Percentiles rank a stretch among this genome's conserved stretches.
Conservation (phyloP, 768 basidiomycete species). For the Mycena amicta region DNA sequence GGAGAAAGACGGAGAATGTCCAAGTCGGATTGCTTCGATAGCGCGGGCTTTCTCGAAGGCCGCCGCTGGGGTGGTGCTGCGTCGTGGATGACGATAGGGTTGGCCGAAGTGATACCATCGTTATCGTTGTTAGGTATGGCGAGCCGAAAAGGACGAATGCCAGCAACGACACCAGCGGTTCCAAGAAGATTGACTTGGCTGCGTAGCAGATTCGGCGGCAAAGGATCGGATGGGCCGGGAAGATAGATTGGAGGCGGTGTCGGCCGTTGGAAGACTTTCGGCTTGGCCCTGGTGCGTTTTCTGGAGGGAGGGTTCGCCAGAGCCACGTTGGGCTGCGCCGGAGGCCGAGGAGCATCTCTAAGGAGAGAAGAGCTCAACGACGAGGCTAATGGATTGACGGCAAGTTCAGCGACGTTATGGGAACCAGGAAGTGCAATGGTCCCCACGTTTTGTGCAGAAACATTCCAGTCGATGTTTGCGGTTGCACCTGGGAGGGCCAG, state of each 20-base stretch:
- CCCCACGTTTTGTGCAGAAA: constrained; percentile 85
- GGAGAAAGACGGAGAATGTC: constrained; percentile 47
- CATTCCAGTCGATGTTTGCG: constrained; percentile 14
- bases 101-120: constrained; percentile 55
- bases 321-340: constrained; percentile 29
- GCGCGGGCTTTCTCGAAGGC: constrained; percentile 6
- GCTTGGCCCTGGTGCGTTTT: neutral
- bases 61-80: constrained; percentile 27
- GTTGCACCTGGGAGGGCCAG: constrained; percentile 57
- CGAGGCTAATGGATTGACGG: constrained; percentile 78
- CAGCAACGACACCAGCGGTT: constrained; percentile 68
- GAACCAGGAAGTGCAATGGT: constrained; percentile 98
- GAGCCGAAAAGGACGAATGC: constrained; percentile 60
- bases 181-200: constrained; percentile 75
- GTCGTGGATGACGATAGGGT: constrained; percentile 77
- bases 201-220: constrained; percentile 70
- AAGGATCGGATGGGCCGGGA: constrained; percentile 62
- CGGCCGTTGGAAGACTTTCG: constrained; percentile 31
- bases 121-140: constrained; percentile 36
- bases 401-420: constrained; percentile 86
- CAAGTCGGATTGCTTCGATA: constrained; percentile 28
- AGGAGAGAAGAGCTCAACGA: constrained; percentile 45
- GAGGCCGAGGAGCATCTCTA: constrained; percentile 42
- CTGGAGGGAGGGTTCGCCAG: neutral
- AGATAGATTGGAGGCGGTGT: constrained; percentile 59